Conservation (phyloP, 805 yeast genomes). For the Yarrowia deformans region DNA sequence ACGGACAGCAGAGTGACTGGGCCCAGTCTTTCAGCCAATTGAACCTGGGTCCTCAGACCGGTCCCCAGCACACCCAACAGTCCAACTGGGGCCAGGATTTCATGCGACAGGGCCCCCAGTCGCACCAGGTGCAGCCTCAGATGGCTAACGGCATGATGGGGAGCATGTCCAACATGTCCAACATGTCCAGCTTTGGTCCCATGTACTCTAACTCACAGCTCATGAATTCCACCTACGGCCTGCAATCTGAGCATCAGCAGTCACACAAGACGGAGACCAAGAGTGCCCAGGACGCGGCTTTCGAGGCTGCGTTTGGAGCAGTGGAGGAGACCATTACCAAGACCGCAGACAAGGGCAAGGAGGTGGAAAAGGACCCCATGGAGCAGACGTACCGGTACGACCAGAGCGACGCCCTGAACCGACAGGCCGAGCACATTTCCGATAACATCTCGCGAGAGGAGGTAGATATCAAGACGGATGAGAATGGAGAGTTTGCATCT, state of each 20-base stretch:
- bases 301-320: constrained; percentile 45
- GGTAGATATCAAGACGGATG: constrained; percentile 45
- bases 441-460: constrained; percentile 14
- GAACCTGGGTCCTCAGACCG: constrained; percentile 23
- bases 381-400: constrained; percentile 22
- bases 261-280: constrained; percentile 40
- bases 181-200: constrained; percentile 25
- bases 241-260: constrained; percentile 45
- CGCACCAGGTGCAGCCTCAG: constrained; percentile 34
- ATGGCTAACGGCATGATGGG: constrained; percentile 32
- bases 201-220: constrained; percentile 39
- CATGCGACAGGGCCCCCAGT: constrained; percentile 11
- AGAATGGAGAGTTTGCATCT: constrained; percentile 29
- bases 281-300: constrained; percentile 42
- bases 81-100: constrained; percentile 38
- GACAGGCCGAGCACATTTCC: constrained; percentile 17
- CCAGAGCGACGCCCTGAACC: constrained; percentile 21
- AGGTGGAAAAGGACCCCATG: constrained; percentile 13
- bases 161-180: constrained; percentile 8
- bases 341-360: constrained; percentile 29
- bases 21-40: constrained; percentile 29
- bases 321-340: constrained; percentile 41
- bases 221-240: constrained; percentile 28
- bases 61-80: constrained; percentile 6
- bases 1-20: constrained; percentile 3